phyloP scores from a whole-genome alignment of 306 rosid genomes.

The Dryas alaskensis region DNA sequence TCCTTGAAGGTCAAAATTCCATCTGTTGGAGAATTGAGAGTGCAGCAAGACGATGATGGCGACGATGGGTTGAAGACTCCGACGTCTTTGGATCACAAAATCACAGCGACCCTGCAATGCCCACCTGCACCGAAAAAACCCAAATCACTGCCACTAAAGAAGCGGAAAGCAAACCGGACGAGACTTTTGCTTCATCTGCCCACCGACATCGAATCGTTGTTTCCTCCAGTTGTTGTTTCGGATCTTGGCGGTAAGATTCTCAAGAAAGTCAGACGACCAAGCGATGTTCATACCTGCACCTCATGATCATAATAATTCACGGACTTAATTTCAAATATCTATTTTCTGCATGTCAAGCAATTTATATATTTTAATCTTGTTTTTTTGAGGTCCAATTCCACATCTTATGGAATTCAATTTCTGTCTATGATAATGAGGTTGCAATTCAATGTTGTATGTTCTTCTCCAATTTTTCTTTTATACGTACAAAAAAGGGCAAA shows the following conservation, averaged over 20 bases:
- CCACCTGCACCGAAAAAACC: slow-evolving; percentile 76
- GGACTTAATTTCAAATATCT: no score
- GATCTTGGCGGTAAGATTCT: slow-evolving; percentile 46
- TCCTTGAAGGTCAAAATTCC: slow-evolving; percentile 40
- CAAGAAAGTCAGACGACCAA: slow-evolving; percentile 34
- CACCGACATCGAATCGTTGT: slow-evolving; percentile 44
- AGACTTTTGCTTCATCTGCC: slow-evolving; percentile 35
- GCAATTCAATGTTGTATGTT: no score
- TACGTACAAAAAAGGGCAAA: no score
- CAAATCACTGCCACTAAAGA: slow-evolving; percentile 36
- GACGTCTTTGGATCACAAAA: slow-evolving; percentile 45
- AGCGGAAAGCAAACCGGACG: slow-evolving; percentile 35
- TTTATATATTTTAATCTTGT: no score
- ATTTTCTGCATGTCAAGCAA: no score
- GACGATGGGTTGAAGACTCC: slow-evolving; percentile 65
- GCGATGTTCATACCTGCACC: no score
- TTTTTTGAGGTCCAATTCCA: no score
- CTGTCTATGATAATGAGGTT: no score
- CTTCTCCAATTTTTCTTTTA: no score
- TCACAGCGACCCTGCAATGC: slow-evolving; percentile 37
- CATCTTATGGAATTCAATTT: no score
- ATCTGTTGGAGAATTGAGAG: not conserved
- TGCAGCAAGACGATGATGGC: slow-evolving; percentile 1
- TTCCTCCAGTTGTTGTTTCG: slow-evolving; percentile 35
- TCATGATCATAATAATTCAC: no score